Base-by-base conservation (phyloP, 805 yeast species). In the Lipomyces yamanashiensis region DNA sequence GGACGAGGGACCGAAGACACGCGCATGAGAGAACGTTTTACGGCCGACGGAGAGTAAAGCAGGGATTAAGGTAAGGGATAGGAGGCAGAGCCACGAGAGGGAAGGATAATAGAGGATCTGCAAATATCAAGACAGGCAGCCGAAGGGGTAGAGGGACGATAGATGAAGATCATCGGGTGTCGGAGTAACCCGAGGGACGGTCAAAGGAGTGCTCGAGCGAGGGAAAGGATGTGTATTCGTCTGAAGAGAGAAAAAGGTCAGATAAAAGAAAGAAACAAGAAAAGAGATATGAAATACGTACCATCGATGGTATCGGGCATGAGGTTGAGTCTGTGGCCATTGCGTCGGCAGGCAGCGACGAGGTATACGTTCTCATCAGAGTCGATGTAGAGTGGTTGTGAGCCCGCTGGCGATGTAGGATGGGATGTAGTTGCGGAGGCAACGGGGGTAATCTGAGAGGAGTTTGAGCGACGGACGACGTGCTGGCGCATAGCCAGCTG, bases 181-280 rank as follows among this genome's bases (percentile, higher is more conserved):
- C 58, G 50, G 49, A 36, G 40, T 17, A 17, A 45, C 43, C 54
- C 55, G 54, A 53, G 8, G 54, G 41, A 12, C 33, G 57, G 41
- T 53, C 57, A 53, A 48, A 17, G 51, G 34, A 10, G 21, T 43
- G 51, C 43, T 62, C 65, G 36, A 62, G 58, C 13, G 65, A 48
- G 9, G 65, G 65, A 28, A 62, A 62, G 7, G 65, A 62, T 13
- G 52, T 53, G 58, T 62, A 62, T 52, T 47, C 62, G 23, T 55
- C 65, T 61, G 44, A n/a, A 39, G 7, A 36, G 28, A 12, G 39
- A 19, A 15, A 13, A 36, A 10, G 10, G 19, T 7, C 8, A 12
- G 8, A 40, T 12, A 21, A 19, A 21, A 7, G 9, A 2, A 7
- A 6, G 17, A 36, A 28, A 33, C 17, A 12, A 13, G 12, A 13